phyloP scores from a whole-genome alignment of 2,329 filamentous ascomycete genomes.

The Pleurostoma richardsiae region DNA sequence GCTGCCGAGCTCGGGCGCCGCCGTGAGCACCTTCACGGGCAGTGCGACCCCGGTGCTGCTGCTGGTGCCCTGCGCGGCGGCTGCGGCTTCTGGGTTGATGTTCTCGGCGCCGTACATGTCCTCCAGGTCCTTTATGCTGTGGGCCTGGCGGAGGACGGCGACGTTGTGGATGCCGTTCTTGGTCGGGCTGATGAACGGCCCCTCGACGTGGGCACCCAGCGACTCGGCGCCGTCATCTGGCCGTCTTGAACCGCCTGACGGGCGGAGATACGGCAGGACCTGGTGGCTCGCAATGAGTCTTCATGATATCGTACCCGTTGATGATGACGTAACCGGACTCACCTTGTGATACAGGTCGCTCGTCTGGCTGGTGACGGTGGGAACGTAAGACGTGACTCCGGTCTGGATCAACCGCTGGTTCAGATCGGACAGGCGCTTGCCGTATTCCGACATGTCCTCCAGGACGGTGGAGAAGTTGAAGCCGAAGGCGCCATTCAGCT shows the following conservation, averaged over 20 bases:
- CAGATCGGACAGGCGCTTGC: conserved; percentile 62
- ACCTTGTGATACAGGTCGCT: conserved; percentile 73
- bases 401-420: conserved; percentile 67
- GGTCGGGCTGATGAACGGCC: conserved; percentile 75
- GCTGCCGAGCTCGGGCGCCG: conserved; percentile 73
- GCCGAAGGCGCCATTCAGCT: conserved; percentile 87
- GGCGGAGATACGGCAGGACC: conserved; percentile 71
- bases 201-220: conserved; percentile 85
- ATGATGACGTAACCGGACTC: conserved; percentile 4
- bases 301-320: background rate
- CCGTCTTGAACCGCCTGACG: conserved; percentile 56
- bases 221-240: conserved; percentile 74
- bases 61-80: conserved; percentile 15
- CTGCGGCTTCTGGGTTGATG: conserved; percentile 36
- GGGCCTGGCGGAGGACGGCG: conserved; percentile 62
- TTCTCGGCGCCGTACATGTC: conserved; percentile 70
- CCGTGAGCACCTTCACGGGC: conserved; percentile 74
- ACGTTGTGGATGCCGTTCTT: conserved; percentile 85
- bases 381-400: conserved; percentile 79
- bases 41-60: conserved; percentile 9
- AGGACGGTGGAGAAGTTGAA: conserved; percentile 83
- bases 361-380: conserved; percentile 74
- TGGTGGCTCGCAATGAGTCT: background rate
- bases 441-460: conserved; percentile 60
- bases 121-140: conserved; percentile 61